Conservation (phyloP, 768 basidiomycete genomes). For the Pholiota microspora region DNA sequence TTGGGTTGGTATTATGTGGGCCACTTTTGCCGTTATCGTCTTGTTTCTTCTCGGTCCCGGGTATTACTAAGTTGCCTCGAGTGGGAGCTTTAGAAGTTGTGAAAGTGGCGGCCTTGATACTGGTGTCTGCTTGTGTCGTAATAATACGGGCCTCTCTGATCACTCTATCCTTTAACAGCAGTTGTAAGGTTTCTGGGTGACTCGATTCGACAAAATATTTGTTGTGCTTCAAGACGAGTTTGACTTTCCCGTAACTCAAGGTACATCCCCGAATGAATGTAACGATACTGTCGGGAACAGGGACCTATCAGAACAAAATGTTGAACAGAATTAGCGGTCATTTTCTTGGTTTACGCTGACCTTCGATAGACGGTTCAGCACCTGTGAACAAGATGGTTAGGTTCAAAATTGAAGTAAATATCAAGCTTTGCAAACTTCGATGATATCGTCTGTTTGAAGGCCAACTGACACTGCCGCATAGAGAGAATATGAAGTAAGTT, state of each 20-base stretch:
- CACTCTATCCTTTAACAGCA: constrained; percentile 79
- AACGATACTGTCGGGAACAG: constrained; percentile 84
- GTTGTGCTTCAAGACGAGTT: constrained; percentile 97
- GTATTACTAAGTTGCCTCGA: constrained; percentile 80
- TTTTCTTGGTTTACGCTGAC: constrained; percentile 29
- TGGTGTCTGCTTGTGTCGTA: constrained; percentile 65
- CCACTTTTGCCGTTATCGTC: constrained; percentile 35
- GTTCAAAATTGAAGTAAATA: constrained; percentile 19
- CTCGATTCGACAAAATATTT: constrained; percentile 96
- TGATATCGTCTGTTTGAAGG: constrained; percentile 95
- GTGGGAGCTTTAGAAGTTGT: constrained; percentile 82
- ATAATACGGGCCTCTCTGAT: constrained; percentile 84
- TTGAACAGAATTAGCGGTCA: background rate
- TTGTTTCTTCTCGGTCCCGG: constrained; percentile 81
- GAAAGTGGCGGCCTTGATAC: constrained; percentile 73
- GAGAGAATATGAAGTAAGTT: constrained; percentile 95
- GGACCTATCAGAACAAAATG: constrained; percentile 55
- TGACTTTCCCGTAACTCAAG: constrained; percentile 96
- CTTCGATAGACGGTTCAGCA: constrained; percentile 81
- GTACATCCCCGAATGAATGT: constrained; percentile 92
- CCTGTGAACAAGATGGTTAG: constrained; percentile 41
- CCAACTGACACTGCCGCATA: constrained; percentile 99
- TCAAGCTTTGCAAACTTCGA: constrained; percentile 68
- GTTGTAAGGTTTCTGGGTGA: constrained; percentile 89
- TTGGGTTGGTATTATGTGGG: constrained; percentile 25